Percentiles rank a stretch among this genome's conserved stretches.
Conservation (phyloP, 176 grass and related monocot genomes). For the Puya raimondii region DNA sequence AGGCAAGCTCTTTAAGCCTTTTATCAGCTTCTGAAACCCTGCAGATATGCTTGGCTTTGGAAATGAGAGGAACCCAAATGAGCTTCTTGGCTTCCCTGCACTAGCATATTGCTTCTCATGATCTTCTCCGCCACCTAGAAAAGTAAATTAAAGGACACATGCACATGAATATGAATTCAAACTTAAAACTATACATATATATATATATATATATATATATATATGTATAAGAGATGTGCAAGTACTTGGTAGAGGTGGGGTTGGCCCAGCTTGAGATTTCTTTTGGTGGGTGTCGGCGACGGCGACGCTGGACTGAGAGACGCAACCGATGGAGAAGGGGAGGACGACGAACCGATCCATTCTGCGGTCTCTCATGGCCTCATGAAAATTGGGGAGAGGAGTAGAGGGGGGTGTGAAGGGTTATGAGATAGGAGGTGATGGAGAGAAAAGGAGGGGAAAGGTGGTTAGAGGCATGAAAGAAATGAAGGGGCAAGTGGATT, state of each 20-base stretch:
- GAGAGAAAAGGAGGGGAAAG: neutral
- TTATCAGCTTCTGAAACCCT: slow-evolving; percentile 56
- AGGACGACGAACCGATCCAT: slow-evolving; percentile 45
- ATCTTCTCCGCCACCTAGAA: slow-evolving; percentile 1
- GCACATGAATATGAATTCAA: neutral
- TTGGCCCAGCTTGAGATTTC: slow-evolving; percentile 28
- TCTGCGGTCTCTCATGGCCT: slow-evolving; percentile 57
- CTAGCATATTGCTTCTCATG: slow-evolving; percentile 18
- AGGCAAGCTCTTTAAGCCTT: slow-evolving; percentile 69
- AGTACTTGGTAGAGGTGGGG: neutral
- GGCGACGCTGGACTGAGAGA: slow-evolving; percentile 67
- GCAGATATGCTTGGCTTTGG: slow-evolving; percentile 25
- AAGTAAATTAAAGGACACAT: neutral
- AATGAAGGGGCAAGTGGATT: slow-evolving; percentile 2
- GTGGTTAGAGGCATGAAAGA: slow-evolving; percentile 8
- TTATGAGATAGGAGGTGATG: neutral
- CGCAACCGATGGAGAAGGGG: slow-evolving; percentile 82
- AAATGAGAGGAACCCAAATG: neutral
- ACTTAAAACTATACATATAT: neutral
- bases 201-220: too few species aligned
- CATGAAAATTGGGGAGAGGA: neutral
- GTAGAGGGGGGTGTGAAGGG: neutral
- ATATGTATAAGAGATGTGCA: neutral
- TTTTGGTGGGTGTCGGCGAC: slow-evolving; percentile 39
- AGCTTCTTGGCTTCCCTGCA: slow-evolving; percentile 17